A percentile compares a stretch with the other conserved stretches of the same genome.
Evolutionary conservation across 202 grass and related monocot species (phyloP).

Genomic region (Carex arenaria): DNA sequence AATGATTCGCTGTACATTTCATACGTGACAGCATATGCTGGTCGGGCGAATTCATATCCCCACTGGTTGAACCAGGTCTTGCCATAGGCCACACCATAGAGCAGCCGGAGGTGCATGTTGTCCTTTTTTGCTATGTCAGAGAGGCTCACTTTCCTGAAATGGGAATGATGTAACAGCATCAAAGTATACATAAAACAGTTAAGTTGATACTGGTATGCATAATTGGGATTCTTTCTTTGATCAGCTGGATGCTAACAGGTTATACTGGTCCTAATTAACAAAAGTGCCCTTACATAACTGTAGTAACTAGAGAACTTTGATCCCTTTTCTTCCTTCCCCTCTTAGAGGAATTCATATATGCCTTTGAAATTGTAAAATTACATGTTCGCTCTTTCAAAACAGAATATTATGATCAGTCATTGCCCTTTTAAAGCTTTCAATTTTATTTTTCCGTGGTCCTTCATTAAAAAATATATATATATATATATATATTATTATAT

Average conservation of each 20-base stretch:
- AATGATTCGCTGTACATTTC: conserved; percentile 67
- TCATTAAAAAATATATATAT: too few species aligned
- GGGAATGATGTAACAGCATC: background rate
- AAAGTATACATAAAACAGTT: background rate
- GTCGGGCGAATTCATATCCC: conserved; percentile 67
- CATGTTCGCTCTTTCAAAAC: background rate
- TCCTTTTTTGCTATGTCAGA: conserved; percentile 64
- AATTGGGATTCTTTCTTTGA: background rate
- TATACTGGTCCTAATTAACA: background rate
- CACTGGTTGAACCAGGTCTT: conserved; percentile 82
- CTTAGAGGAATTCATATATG: background rate
- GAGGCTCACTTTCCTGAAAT: conserved; percentile 66
- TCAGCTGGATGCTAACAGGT: background rate
- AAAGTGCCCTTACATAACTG: background rate
- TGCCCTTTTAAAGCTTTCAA: too few species aligned
- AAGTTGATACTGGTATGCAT: background rate
- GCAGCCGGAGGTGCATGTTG: conserved; percentile 63
- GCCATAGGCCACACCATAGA: conserved; percentile 68
- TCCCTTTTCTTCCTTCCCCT: background rate
- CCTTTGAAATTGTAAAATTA: background rate
- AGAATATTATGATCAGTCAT: too few species aligned
- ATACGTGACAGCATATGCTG: conserved; percentile 55
- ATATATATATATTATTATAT: too few species aligned
- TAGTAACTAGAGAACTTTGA: background rate
- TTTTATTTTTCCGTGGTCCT: too few species aligned